Evolutionary conservation across 305 asterid species (phyloP).

Genomic region (Fraxinus ornus): DNA sequence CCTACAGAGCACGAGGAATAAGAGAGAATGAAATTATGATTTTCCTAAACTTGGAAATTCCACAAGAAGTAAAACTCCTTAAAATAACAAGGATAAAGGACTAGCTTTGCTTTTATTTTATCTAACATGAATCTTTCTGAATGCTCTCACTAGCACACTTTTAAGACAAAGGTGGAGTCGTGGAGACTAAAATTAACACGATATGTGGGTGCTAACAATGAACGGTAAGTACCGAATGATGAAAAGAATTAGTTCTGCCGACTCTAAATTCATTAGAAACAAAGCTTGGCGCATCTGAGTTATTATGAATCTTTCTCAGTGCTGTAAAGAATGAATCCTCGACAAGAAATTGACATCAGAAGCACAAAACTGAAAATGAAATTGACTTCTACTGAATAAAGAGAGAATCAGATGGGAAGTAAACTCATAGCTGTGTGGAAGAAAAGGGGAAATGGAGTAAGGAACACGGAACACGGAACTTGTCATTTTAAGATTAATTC

Average conservation of each 20-base stretch:
- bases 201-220: not conserved
- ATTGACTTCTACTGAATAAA: constrained; percentile 1
- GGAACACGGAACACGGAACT: constrained; percentile 67
- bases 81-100: constrained; percentile 29
- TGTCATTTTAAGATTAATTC: constrained; percentile 40
- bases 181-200: not conserved
- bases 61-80: constrained; percentile 22
- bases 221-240: not conserved
- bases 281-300: not conserved
- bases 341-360: constrained; percentile 47
- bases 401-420: constrained; percentile 5
- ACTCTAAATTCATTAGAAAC: not conserved
- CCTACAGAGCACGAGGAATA: constrained; percentile 19
- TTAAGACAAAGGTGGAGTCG: not conserved
- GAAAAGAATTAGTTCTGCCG: not conserved
- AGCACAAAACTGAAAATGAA: constrained; percentile 27
- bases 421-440: constrained; percentile 28
- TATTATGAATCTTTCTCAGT: constrained; percentile 23
- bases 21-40: constrained; percentile 8
- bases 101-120: constrained; percentile 27
- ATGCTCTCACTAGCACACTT: not conserved
- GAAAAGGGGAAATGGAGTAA: constrained; percentile 33
- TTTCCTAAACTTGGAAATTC: constrained; percentile 24
- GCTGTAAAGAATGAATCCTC: constrained; percentile 49
- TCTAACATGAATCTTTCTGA: constrained; percentile 34